Conservation (phyloP, 768 basidiomycete species). For the Tylopilus rubrobrunneus region DNA sequence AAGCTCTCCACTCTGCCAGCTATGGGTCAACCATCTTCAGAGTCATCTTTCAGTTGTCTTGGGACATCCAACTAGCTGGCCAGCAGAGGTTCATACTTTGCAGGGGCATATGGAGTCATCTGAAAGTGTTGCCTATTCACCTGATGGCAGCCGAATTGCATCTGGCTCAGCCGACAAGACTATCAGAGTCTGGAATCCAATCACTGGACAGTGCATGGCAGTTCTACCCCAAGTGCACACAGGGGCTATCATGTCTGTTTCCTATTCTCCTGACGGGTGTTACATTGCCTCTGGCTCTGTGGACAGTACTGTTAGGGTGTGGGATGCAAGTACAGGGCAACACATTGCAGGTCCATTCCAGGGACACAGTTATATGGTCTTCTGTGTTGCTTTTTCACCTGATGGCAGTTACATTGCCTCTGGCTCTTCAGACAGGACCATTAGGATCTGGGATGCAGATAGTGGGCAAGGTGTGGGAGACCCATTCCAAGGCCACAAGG, state of each 20-base stretch:
- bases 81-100: conserved; percentile 14
- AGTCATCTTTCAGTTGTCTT: conserved; percentile 9
- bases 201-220: conserved; percentile 12
- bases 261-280: conserved; percentile 26
- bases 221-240: conserved; percentile 3
- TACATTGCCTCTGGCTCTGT: conserved; percentile 13
- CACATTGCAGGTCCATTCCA: conserved; percentile 11
- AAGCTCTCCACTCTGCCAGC: conserved; percentile 21
- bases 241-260: neutral
- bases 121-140: conserved; percentile 20
- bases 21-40: conserved; percentile 20
- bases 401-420: conserved; percentile 21
- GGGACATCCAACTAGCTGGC: conserved; percentile 12
- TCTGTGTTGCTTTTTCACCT: conserved; percentile 17
- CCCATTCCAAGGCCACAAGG: conserved; percentile 4
- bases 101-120: conserved; percentile 15
- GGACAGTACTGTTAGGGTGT: conserved; percentile 15
- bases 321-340: conserved; percentile 18
- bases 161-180: conserved; percentile 23
- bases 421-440: conserved; percentile 9
- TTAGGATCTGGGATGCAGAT: conserved; percentile 17
- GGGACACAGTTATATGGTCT: conserved; percentile 8
- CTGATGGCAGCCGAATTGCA: conserved; percentile 20
- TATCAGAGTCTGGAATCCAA: conserved; percentile 18
- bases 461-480: conserved; percentile 4